A percentile compares a stretch with the other conserved stretches of the same genome.
These are phyloP conservation scores for Graphilbum ipis-grandicollis DNA, from an alignment of 2,329 filamentous ascomycete genomes.

Conservation along the genomic window DNA sequence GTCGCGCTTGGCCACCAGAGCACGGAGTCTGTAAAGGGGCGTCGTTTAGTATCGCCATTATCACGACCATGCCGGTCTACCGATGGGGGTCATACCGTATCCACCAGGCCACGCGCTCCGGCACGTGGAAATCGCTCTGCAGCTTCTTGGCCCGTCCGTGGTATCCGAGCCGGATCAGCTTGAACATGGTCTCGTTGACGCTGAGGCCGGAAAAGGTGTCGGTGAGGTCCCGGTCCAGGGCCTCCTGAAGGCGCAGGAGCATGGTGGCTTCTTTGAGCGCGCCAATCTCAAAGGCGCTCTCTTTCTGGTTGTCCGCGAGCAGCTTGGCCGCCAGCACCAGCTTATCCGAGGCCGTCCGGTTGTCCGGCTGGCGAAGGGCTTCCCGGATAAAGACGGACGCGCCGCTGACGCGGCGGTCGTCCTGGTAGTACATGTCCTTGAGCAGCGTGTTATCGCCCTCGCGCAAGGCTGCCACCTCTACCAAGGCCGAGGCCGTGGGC, in stretches of 20 bases:
- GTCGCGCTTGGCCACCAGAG: conserved; percentile 74
- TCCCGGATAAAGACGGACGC: conserved; percentile 77
- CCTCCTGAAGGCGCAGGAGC: conserved; percentile 71
- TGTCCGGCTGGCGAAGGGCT: conserved; percentile 55
- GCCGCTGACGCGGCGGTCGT: conserved; percentile 77
- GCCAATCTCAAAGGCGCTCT: conserved; percentile 55
- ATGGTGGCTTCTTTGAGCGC: conserved; percentile 65
- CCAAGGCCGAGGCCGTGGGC: conserved; percentile 71
- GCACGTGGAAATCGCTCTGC: conserved; percentile 80
- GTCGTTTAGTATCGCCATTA: background rate
- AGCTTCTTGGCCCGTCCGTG: conserved; percentile 74
- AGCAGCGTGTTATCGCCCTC: conserved; percentile 63
- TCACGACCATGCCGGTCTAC: conserved; percentile 7
- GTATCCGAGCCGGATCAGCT: conserved; percentile 67
- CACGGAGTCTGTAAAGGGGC: conserved; percentile 44
- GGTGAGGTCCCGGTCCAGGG: conserved; percentile 68
- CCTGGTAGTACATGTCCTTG: conserved; percentile 95
- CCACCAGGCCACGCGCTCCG: conserved; percentile 86
- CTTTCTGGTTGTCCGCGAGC: conserved; percentile 61
- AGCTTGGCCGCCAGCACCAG: conserved; percentile 73
- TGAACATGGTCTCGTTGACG: conserved; percentile 83
- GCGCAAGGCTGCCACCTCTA: conserved; percentile 61
- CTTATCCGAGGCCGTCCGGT: conserved; percentile 62
- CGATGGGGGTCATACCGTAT: too few relatives aligned
- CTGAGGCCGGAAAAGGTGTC: conserved; percentile 66